phyloP scores from a whole-genome alignment of 2,329 filamentous ascomycete species.

The Cadophora gregata region DNA sequence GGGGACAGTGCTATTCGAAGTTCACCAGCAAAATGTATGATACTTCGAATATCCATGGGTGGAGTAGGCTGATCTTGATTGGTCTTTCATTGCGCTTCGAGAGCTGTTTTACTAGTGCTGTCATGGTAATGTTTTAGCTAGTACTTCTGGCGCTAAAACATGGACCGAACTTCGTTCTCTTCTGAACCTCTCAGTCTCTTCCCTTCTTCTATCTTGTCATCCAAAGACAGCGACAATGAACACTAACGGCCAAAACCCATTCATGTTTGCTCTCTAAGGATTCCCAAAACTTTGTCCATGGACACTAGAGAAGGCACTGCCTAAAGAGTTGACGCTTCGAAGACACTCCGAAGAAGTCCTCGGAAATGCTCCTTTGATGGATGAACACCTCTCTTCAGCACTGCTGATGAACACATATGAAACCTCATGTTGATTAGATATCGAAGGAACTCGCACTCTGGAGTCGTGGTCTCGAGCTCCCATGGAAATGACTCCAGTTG shows the following conservation, averaged over 20 bases:
- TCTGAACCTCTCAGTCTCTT: neutral
- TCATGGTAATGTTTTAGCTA: neutral
- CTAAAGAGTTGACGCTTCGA: neutral
- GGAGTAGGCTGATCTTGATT: neutral
- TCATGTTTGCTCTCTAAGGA: neutral
- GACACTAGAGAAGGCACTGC: neutral
- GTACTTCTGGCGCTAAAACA: slow-evolving; percentile 4
- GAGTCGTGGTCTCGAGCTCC: too few relatives aligned
- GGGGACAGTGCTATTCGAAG: neutral
- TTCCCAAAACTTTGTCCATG: neutral
- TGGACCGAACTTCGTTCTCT: neutral
- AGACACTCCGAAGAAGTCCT: neutral
- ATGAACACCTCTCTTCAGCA: neutral
- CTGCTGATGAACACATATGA: neutral
- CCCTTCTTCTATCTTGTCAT: neutral
- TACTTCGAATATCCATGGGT: neutral
- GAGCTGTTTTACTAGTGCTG: neutral
- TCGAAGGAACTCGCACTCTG: too few relatives aligned
- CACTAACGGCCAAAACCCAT: neutral
- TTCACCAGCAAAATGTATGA: neutral
- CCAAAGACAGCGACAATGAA: neutral
- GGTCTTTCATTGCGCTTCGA: neutral
- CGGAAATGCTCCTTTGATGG: neutral
- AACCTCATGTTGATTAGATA: too few relatives aligned
- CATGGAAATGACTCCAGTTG: too few relatives aligned